Percentiles rank a stretch among this genome's conserved stretches.
phyloP scores from a whole-genome alignment of 306 rosid species.

The cucumber (Cucumis sativus) region DNA sequence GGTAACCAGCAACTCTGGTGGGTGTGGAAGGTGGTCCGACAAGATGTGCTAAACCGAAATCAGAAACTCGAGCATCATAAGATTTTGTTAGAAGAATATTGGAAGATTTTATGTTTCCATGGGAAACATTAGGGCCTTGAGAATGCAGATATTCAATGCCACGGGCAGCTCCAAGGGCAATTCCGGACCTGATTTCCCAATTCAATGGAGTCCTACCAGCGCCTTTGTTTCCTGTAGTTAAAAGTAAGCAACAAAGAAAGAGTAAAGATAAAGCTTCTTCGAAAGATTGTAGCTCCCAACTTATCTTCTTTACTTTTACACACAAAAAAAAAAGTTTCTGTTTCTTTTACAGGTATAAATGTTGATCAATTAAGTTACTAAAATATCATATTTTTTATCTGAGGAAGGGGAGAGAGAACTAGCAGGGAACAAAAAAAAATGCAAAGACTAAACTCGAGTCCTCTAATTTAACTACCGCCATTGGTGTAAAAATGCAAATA shows the following conservation, averaged over 20 bases:
- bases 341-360: neutral
- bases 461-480: neutral
- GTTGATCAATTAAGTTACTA: neutral
- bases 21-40: constrained; percentile 38
- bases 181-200: constrained; percentile 34
- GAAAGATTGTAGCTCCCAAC: neutral
- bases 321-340: no score
- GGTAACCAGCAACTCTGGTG: constrained; percentile 33
- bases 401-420: neutral
- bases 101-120: constrained; percentile 40
- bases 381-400: neutral
- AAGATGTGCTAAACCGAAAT: constrained; percentile 38
- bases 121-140: constrained; percentile 30
- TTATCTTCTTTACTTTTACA: neutral
- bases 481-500: neutral
- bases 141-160: constrained; percentile 35
- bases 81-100: constrained; percentile 36
- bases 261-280: constrained; percentile 3
- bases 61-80: constrained; percentile 34
- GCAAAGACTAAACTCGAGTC: neutral
- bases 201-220: constrained; percentile 41
- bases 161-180: constrained; percentile 36
- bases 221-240: constrained; percentile 33
- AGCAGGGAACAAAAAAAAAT: neutral
- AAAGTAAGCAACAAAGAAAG: neutral